Base-by-base conservation (phyloP, 2,329 filamentous ascomycete genomes). In the Lachnellula subtilissima region DNA sequence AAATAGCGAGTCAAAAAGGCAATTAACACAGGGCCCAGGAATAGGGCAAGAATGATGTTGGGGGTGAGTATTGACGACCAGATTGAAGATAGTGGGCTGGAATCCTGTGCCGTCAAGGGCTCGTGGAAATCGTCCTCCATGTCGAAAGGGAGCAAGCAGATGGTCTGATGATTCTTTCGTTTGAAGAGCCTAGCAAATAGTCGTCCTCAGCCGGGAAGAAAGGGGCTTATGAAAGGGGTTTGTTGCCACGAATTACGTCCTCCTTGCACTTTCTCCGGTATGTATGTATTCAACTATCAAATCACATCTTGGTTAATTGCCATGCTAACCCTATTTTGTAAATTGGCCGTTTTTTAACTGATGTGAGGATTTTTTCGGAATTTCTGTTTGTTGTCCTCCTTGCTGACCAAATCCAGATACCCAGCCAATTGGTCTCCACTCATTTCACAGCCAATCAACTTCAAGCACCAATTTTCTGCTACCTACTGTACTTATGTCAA, bases 1-100 rank as follows among this genome's bases (percentile, higher is more conserved):
- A 67, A 8, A n/a, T 66, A 52, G 32, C 65, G 55, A 36, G 67
- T 66, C 22, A 61, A 54, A 56, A 66, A 47, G 5, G 59, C 39
- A 7, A 67, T 50, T 8, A 62, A 23, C 22, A 64, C n/a, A 35
- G 61, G 60, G 14, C 60, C 56, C 11, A 67, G 42, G 32, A 65
- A 32, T 4, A 64, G 37, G 5, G 63, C 62, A 11, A 62, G 22
- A 17, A 64, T 12, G 15, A 65, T 19, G 28, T 51, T 56, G 14
- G 49, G 55, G n/a, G 19, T 39, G 8, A 40, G 37, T 28, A 48
- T n/a, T 22, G 36, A 22, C 23, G 17, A 11, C 55, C 55, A 57
- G 35, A 46, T 17, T 28, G 39, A 12, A 19, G 36, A 43, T 14
- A 23, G n/a, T 49, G 39, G 43, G 35, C 40, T 8, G 19, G 43